phyloP scores from a whole-genome alignment of 176 grass and related monocot genomes.

The Coix lacrymajobi region DNA sequence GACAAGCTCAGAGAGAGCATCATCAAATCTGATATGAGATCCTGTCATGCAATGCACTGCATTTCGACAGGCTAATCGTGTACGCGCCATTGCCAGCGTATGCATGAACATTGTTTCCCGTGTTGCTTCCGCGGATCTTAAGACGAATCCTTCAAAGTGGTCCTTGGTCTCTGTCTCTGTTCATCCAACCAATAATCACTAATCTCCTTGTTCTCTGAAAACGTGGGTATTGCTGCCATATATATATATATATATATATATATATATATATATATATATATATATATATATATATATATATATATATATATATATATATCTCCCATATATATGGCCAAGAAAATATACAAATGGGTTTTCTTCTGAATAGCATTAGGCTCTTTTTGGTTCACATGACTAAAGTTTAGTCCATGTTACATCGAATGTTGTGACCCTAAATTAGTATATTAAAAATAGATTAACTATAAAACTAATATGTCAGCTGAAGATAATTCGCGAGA shows the following conservation, averaged over 20 bases:
- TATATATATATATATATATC: too few species aligned
- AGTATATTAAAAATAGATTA: too few species aligned
- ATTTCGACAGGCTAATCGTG: constrained; percentile 32
- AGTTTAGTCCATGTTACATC: too few species aligned
- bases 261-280: too few species aligned
- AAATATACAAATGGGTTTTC: not conserved
- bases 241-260: not conserved
- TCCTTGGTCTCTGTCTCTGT: constrained; percentile 28
- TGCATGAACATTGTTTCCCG: constrained; percentile 65
- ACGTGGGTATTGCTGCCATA: constrained; percentile 11
- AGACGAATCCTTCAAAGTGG: constrained; percentile 31
- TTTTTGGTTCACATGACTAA: too few species aligned
- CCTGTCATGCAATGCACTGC: constrained; percentile 35
- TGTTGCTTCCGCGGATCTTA: constrained; percentile 42
- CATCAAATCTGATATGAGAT: constrained; percentile 30
- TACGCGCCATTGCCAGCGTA: constrained; percentile 10
- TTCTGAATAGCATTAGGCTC: constrained; percentile 2
- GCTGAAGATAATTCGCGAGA: too few species aligned
- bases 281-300: too few species aligned
- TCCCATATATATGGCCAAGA: too few species aligned
- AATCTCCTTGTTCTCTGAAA: constrained; percentile 24
- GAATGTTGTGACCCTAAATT: too few species aligned
- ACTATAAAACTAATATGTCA: too few species aligned
- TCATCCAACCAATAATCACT: constrained; percentile 34
- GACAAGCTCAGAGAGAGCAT: constrained; percentile 25